These are phyloP conservation scores for Moesziomyces sp. DNA, from an alignment of 1,284 basidiomycete genomes.

Conservation along the genomic window DNA sequence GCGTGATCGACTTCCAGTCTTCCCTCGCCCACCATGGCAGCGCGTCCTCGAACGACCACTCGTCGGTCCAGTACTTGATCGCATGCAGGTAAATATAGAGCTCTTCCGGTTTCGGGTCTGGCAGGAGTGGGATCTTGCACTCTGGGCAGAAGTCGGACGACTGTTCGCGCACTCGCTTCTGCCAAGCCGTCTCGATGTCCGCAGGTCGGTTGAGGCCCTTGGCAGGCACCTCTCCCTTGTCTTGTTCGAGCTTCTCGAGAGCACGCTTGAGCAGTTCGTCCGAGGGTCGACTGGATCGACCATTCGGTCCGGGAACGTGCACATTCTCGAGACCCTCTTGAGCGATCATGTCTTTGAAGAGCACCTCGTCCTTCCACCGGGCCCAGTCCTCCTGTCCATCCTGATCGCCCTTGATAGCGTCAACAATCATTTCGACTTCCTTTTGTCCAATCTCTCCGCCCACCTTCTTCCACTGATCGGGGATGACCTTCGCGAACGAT, in stretches of 20 bases:
- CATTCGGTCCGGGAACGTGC: conserved; percentile 61
- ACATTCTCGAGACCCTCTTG: conserved; percentile 57
- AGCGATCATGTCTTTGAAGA: conserved; percentile 59
- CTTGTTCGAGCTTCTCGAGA: conserved; percentile 30
- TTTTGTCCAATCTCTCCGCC: conserved; percentile 59
- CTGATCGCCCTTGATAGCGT: conserved; percentile 63
- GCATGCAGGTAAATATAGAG: conserved; percentile 67
- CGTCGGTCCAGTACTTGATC: conserved; percentile 67
- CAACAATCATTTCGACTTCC: conserved; percentile 60
- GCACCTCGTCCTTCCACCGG: conserved; percentile 65
- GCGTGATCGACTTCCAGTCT: conserved; percentile 47
- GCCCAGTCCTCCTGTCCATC: conserved; percentile 66
- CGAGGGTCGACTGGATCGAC: conserved; percentile 38
- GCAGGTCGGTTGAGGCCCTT: conserved; percentile 42
- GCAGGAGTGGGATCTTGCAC: conserved; percentile 62
- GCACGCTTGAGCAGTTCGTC: conserved; percentile 42
- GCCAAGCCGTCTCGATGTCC: conserved; percentile 49
- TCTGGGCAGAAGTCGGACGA: conserved; percentile 55
- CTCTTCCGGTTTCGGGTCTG: conserved; percentile 60
- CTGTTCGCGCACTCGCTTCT: conserved; percentile 40
- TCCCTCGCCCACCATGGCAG: conserved; percentile 66
- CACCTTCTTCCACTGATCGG: conserved; percentile 59
- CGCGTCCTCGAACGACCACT: conserved; percentile 64
- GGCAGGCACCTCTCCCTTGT: conserved; percentile 28
- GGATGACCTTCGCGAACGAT: conserved; percentile 50